A percentile compares a stretch with the other conserved stretches of the same genome.
phyloP scores from a whole-genome alignment of 208 protist genomes.

The Leishmania lainsoni region DNA sequence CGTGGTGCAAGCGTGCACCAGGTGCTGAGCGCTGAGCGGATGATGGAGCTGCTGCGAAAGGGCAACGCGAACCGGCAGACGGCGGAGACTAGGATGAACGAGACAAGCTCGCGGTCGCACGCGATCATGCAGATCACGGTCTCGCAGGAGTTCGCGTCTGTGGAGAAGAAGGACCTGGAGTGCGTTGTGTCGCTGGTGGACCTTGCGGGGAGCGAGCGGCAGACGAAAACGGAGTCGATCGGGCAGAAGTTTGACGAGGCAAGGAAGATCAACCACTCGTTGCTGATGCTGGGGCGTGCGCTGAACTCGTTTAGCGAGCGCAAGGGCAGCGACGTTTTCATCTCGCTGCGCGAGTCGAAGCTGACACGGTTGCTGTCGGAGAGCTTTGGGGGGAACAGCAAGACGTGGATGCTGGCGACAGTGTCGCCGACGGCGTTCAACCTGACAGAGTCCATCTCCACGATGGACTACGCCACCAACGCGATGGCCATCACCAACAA shows the following conservation, averaged over 20 bases:
- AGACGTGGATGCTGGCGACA: conserved; percentile 93
- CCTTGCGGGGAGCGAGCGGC: conserved; percentile 82
- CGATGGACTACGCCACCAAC: conserved; percentile 82
- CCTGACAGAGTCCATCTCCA: conserved; percentile 79
- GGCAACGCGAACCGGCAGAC: conserved; percentile 76
- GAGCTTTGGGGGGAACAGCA: conserved; percentile 92
- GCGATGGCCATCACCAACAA: conserved; percentile 85
- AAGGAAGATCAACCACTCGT: conserved; percentile 90
- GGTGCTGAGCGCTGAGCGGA: conserved; percentile 65
- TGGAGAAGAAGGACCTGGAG: conserved; percentile 51
- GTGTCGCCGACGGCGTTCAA: conserved; percentile 72
- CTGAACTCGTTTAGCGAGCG: conserved; percentile 85
- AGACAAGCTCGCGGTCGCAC: conserved; percentile 89
- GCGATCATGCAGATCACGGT: conserved; percentile 85
- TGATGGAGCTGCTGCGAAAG: conserved; percentile 67
- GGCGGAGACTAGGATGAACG: conserved; percentile 88
- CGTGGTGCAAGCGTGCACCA: conserved; percentile 65
- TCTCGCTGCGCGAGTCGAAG: conserved; percentile 89
- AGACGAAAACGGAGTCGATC: conserved; percentile 80
- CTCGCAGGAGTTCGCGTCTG: conserved; percentile 62
- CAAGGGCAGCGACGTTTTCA: conserved; percentile 61
- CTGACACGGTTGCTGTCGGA: conserved; percentile 89
- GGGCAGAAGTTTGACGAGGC: conserved; percentile 87
- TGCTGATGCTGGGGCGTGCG: conserved; percentile 86
- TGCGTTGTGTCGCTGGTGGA: conserved; percentile 81